Conservation (phyloP, 805 yeast species). For the Candida peoriensis region DNA sequence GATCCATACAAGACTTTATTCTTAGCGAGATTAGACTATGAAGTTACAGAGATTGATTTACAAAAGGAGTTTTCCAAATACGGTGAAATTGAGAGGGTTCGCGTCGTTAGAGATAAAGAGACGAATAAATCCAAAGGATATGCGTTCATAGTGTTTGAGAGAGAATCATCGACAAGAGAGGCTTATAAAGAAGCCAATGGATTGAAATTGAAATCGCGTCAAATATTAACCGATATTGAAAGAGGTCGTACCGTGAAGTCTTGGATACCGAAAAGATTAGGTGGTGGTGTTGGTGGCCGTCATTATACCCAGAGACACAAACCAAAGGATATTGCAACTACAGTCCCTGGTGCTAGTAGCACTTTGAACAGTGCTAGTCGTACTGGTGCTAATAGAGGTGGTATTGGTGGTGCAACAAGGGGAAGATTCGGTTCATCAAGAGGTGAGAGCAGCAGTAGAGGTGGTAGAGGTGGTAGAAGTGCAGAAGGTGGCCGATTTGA, state of each 20-base stretch:
- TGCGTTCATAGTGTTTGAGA: conserved; percentile 71
- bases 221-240: conserved; percentile 66
- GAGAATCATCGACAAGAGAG: conserved; percentile 50
- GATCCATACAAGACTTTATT: conserved; percentile 81
- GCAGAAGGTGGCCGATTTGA: conserved; percentile 1
- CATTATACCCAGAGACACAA: conserved; percentile 42
- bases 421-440: conserved; percentile 12
- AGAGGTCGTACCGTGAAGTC: conserved; percentile 59
- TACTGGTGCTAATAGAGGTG: conserved; percentile 7
- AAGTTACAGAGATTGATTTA: conserved; percentile 61
- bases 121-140: conserved; percentile 68
- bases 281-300: conserved; percentile 93
- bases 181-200: conserved; percentile 62
- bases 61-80: conserved; percentile 54
- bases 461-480: conserved; percentile 5
- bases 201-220: conserved; percentile 43
- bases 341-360: conserved; percentile 5
- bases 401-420: conserved; percentile 10
- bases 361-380: conserved; percentile 4
- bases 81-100: conserved; percentile 63
- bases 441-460: conserved; percentile 11
- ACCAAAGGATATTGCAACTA: conserved; percentile 10
- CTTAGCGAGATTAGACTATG: conserved; percentile 65
- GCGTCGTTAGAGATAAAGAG: conserved; percentile 52
- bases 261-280: conserved; percentile 73